Evolutionary conservation across 2,329 filamentous ascomycete genomes (phyloP).

Genomic region (Rhynchosporium graminicola): DNA sequence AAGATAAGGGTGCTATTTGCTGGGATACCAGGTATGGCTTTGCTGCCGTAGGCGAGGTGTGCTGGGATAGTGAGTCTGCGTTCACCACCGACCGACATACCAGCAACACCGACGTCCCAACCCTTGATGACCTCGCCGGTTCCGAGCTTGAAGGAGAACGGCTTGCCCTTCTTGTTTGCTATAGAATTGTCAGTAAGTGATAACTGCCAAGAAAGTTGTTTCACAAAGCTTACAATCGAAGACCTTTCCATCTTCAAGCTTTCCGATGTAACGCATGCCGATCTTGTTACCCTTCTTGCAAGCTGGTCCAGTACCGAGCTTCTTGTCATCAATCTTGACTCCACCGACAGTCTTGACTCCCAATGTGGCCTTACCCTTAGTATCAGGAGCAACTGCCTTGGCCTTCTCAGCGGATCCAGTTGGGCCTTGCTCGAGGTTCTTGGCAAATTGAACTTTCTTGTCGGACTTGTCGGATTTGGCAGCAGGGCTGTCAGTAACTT

Average conservation of each 20-base stretch:
- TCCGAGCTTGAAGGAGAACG: conserved; percentile 94
- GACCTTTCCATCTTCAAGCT: conserved; percentile 89
- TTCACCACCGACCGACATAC: conserved; percentile 93
- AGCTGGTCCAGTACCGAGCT: conserved; percentile 78
- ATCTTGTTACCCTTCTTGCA: conserved; percentile 91
- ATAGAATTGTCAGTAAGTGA: conserved; percentile 19
- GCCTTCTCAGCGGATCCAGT: conserved; percentile 63
- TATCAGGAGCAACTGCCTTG: conserved; percentile 53
- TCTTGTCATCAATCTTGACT: conserved; percentile 94
- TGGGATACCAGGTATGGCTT: conserved; percentile 80
- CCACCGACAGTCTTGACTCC: conserved; percentile 81
- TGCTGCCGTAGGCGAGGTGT: conserved; percentile 85
- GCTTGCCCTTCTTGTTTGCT: conserved; percentile 99
- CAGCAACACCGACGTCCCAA: conserved; percentile 92
- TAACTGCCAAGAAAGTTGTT: conserved; percentile 29
- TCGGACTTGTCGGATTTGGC: conserved; percentile 60
- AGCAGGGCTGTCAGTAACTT: conserved; percentile 45
- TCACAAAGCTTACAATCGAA: conserved; percentile 74
- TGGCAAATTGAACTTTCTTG: conserved; percentile 99
- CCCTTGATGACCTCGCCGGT: conserved; percentile 97
- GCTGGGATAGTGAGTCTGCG: conserved; percentile 89
- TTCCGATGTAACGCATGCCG: conserved; percentile 97
- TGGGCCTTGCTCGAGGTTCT: conserved; percentile 97
- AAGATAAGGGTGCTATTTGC: conserved; percentile 89
- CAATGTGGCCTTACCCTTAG: conserved; percentile 53